phyloP scores from a whole-genome alignment of 306 rosid species.

The Abrus pulchellus region DNA sequence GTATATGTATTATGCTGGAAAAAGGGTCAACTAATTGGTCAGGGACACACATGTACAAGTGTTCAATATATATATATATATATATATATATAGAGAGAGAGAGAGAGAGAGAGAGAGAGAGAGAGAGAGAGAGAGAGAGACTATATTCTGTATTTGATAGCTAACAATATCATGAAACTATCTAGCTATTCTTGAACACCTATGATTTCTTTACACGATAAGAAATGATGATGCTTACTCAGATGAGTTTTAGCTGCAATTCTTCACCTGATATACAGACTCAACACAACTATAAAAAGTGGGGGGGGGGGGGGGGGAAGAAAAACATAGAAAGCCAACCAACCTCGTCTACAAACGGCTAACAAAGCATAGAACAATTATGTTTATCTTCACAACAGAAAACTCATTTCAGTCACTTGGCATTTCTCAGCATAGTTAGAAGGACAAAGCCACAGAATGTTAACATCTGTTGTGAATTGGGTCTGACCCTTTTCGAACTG shows the following conservation, averaged over 20 bases:
- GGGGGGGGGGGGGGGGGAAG: constrained; percentile 11
- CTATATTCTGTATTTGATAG: constrained; percentile 58
- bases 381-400: constrained; percentile 39
- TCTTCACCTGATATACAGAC: constrained; percentile 55
- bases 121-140: not conserved
- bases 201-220: constrained; percentile 56
- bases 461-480: constrained; percentile 83
- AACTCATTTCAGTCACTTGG: not conserved
- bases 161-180: constrained; percentile 59
- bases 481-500: constrained; percentile 78
- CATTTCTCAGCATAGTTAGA: constrained; percentile 42
- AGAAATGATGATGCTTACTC: constrained; percentile 50
- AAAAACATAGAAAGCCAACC: constrained; percentile 54
- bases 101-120: no score
- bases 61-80: not conserved
- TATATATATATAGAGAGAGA: not conserved
- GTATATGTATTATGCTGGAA: constrained; percentile 21
- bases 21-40: not conserved
- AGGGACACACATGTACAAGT: not conserved
- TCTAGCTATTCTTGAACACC: constrained; percentile 60
- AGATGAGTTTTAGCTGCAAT: constrained; percentile 53
- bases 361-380: constrained; percentile 44
- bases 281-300: constrained; percentile 24
- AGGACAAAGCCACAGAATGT: constrained; percentile 48
- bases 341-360: constrained; percentile 36